phyloP scores from a whole-genome alignment of 2,329 filamentous ascomycete species.

The Cladophialophora immunda region DNA sequence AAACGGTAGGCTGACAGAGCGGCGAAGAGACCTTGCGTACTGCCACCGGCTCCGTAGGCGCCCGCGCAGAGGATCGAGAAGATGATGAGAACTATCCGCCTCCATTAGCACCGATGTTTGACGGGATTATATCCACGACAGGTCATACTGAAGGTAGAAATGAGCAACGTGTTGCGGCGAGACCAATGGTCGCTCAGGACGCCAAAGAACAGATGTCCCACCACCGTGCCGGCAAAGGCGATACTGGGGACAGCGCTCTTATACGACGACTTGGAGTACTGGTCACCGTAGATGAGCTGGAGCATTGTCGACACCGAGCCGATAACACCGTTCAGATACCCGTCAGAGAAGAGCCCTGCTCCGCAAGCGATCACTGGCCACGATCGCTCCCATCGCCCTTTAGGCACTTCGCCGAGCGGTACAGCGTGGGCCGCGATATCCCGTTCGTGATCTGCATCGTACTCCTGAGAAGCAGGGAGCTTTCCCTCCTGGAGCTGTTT shows the following conservation, averaged over 20 bases:
- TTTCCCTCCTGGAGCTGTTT: constrained; percentile 20
- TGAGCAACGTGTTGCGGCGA: constrained; percentile 79
- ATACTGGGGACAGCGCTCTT: constrained; percentile 80
- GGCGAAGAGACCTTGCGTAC: constrained; percentile 74
- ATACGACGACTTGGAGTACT: constrained; percentile 72
- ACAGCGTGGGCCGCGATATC: constrained; percentile 9
- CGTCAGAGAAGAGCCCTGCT: constrained; percentile 63
- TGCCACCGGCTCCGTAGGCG: constrained; percentile 76
- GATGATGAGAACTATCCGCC: constrained; percentile 69
- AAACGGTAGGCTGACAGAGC: constrained; percentile 85
- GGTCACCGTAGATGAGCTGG: constrained; percentile 69
- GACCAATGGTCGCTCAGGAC: constrained; percentile 85
- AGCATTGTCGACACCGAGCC: constrained; percentile 85
- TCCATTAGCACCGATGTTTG: constrained; percentile 5
- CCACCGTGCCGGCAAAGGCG: constrained; percentile 85
- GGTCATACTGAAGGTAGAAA: constrained; percentile 70
- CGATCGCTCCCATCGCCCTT: constrained; percentile 61
- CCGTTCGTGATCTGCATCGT: constrained; percentile 19
- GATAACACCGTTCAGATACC: constrained; percentile 71
- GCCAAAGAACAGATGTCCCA: constrained; percentile 83
- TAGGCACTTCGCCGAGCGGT: constrained; percentile 36
- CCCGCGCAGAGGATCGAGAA: constrained; percentile 83
- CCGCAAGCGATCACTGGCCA: constrained; percentile 87
- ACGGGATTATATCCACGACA: neutral
- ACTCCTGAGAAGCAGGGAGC: constrained; percentile 11